phyloP scores from a whole-genome alignment of 1,139 yeast genomes.

The Debaryomyces sp. region DNA sequence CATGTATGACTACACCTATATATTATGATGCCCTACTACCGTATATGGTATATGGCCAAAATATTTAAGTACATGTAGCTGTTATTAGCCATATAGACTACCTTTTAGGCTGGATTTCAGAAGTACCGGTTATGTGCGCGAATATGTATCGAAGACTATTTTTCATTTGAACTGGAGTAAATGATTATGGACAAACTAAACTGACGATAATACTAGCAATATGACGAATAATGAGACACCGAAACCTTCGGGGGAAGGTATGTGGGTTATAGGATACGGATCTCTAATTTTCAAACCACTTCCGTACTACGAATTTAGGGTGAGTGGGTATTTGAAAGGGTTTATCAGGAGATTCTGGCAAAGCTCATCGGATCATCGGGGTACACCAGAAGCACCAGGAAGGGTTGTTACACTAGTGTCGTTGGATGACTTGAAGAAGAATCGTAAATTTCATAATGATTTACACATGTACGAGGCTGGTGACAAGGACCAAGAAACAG shows the following conservation, averaged over 20 bases:
- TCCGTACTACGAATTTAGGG: constrained; percentile 59
- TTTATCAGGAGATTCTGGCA: constrained; percentile 90
- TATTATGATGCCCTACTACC: background rate
- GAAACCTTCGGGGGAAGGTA: constrained; percentile 27
- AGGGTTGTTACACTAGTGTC: constrained; percentile 82
- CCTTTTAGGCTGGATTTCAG: background rate
- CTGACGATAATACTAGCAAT: background rate
- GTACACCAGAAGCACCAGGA: constrained; percentile 84
- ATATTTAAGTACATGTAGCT: background rate
- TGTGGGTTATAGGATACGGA: constrained; percentile 93
- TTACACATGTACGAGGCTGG: constrained; percentile 41
- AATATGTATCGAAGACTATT: background rate
- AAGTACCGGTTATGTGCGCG: constrained; percentile 3
- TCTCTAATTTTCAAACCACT: constrained; percentile 92
- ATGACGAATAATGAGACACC: background rate
- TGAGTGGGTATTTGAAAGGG: constrained; percentile 78
- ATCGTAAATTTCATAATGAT: constrained; percentile 49
- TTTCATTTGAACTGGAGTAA: background rate
- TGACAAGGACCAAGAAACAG: constrained; percentile 14
- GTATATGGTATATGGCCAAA: background rate
- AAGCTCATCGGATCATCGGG: constrained; percentile 85
- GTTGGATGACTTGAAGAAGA: constrained; percentile 49
- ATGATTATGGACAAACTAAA: background rate
- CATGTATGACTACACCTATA: background rate
- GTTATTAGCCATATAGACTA: background rate